Evolutionary conservation across 2,329 filamentous ascomycete genomes (phyloP), one percentile per base, ranked within the genome.

Genomic region (Exophiala calicioides): DNA sequence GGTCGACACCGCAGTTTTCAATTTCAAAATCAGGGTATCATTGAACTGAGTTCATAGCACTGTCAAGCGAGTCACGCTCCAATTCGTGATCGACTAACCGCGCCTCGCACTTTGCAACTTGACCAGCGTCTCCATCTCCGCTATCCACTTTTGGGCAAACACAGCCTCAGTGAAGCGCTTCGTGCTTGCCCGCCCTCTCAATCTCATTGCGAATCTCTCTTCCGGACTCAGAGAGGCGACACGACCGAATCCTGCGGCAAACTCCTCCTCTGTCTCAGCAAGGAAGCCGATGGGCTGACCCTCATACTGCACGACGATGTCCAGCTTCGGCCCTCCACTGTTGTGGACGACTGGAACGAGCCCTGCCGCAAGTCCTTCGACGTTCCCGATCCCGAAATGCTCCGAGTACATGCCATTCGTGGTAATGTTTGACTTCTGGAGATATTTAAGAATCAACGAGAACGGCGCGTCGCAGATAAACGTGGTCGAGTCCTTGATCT

Each of bases 381-480:
- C 93, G 12, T 97, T 90, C 1, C 93, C 93, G 49, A 98, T 98
- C 16, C 93, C 93, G 65, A 98, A 98, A 68, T 98, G 93, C 71
- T 98, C 93, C 65, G 96, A 97, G 91, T 93, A 98, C 93, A 98
- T 98, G 62, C 87, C 89, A 60, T 98, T 98, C 21, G 95, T 90
- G 38, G 93, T 93, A 1, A 98, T 80, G 13, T 82, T 91, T 3
- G 86, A 84, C 53, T 75, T 82, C 42, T 81, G 74, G 51, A 97
- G 74, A 80, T 88, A 90, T 23, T 86, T 78, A 7, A 96, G 75
- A 42, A 98, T 88, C 58, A 89, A 81, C 3, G 86, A 82, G 90
- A 91, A 98, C 19, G 86, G 82, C 0, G 89, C 90, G 65, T 98
- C 90, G 45, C 90, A 84, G 54, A 94, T 80, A 65, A 98, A 98